Evolutionary conservation across 805 yeast genomes (phyloP), one percentile per base, ranked within the genome.

Genomic region (Candida pseudoglaebosa): DNA sequence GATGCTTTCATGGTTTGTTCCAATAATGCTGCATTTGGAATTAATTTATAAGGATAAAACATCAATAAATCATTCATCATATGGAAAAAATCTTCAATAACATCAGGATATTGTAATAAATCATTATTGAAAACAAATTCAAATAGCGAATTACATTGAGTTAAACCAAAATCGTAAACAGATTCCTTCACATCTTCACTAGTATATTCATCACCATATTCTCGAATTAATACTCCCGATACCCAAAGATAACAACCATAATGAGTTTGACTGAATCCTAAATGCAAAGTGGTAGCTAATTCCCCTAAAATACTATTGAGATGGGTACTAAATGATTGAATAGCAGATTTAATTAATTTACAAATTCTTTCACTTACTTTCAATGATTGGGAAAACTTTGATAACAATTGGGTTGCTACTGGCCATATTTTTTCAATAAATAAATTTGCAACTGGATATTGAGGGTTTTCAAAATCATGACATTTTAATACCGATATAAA

Each of bases 201-300:
- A 24, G 53, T 38, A 41, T 67, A 73, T 33, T 73, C 78, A 47
- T 80, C 82, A 21, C 81, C 78, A 59, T 72, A 90, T 43, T 86
- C 91, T 40, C 85, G 77, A 37, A 85, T 78, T 19, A 89, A 65
- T 7, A 84, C 71, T 6, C 96, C 97, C 2, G 95, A 82, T 10
- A 86, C 91, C 93, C 95, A 90, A 40, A 90, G 63, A 54, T 83
- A 89, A 56, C 95, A 86, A 3, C 96, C 97, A 52, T 66, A 77
- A 24, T 79, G 75, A 15, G 83, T 82, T 19, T 64, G 62, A 32
- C 78, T 71, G 62, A 88, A 90, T 1, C 95, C 93, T 28, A 71
- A 70, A 15, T 77, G 82, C 39, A 89, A 70, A 35, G 82, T 61
- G 39, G 74, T 80, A 1, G 88, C 87, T 28, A 88, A 73, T 10